Evolutionary conservation across 257 asterid species (phyloP).

Genomic region (Linaria vulgaris): DNA sequence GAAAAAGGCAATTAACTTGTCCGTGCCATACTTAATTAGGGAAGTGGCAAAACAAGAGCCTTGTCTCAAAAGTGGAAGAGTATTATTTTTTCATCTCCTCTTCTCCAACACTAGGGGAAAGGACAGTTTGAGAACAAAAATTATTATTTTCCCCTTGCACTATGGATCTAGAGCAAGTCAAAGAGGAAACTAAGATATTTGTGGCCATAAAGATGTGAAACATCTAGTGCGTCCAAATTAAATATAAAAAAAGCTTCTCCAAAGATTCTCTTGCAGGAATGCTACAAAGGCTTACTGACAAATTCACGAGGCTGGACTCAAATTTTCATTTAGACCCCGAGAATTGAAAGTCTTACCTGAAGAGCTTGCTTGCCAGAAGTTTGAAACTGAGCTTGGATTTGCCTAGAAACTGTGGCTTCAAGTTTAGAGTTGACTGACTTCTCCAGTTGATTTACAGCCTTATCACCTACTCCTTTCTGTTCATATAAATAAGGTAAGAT

Average conservation of each 20-base stretch:
- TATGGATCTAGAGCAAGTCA: conserved; percentile 4
- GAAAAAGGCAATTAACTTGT: background rate
- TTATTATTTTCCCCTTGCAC: too few relatives aligned
- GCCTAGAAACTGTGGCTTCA: conserved; percentile 78
- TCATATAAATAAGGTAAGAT: conserved; percentile 33
- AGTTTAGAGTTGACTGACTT: conserved; percentile 83
- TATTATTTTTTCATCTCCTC: background rate
- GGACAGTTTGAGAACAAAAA: background rate
- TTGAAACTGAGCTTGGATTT: conserved; percentile 86
- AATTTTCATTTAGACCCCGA: background rate
- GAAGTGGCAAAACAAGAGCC: background rate
- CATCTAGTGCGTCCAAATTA: background rate
- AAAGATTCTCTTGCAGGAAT: background rate
- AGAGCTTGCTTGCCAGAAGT: conserved; percentile 97
- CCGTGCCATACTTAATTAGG: background rate
- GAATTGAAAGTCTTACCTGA: conserved; percentile 51
- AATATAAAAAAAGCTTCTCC: background rate
- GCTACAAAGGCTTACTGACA: background rate
- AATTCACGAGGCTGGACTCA: background rate
- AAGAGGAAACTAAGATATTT: background rate
- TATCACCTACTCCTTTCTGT: conserved; percentile 97
- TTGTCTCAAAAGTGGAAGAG: background rate
- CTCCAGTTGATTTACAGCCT: conserved; percentile 84
- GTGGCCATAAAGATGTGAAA: background rate
- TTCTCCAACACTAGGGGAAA: background rate